Percentiles rank a stretch among this genome's conserved stretches.
Evolutionary conservation across 306 rosid genomes (phyloP).

Genomic region (Begonia peltatifolia): DNA sequence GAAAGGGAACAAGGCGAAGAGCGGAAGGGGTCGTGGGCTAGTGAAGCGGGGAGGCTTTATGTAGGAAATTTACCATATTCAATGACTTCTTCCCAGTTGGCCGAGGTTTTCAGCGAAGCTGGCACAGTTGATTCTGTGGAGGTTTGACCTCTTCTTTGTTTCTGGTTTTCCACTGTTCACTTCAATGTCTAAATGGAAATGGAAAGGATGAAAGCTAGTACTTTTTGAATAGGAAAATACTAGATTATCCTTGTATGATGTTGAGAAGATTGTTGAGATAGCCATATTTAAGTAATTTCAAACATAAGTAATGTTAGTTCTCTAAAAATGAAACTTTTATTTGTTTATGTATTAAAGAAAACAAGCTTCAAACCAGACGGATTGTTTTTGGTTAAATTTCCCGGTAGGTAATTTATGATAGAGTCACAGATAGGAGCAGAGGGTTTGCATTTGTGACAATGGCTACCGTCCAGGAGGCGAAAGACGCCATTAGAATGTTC

Average conservation of each 20-base stretch:
- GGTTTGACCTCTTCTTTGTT: conserved; percentile 29
- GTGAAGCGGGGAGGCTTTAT: conserved; percentile 63
- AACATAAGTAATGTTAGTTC: too few species aligned
- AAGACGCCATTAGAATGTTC: conserved; percentile 76
- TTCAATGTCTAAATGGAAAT: not conserved
- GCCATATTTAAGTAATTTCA: not conserved
- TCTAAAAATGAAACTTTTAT: too few species aligned
- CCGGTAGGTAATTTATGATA: conserved; percentile 63
- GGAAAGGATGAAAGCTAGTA: not conserved
- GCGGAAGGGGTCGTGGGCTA: conserved; percentile 20
- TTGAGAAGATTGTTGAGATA: not conserved
- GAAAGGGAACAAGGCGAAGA: conserved; percentile 15
- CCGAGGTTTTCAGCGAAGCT: conserved; percentile 60
- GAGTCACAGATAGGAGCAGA: conserved; percentile 79
- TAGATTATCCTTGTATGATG: too few species aligned
- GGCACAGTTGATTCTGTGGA: conserved; percentile 58
- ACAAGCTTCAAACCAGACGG: not conserved
- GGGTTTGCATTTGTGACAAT: conserved; percentile 93
- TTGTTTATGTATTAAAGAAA: too few species aligned
- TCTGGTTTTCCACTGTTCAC: conserved; percentile 4
- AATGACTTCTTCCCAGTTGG: conserved; percentile 45
- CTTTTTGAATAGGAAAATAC: too few species aligned
- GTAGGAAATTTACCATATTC: conserved; percentile 79
- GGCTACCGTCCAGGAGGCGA: conserved; percentile 62
- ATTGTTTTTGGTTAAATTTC: conserved; percentile 10